phyloP scores from a whole-genome alignment of 1,284 basidiomycete genomes.

The Pseudozyma sp. region DNA sequence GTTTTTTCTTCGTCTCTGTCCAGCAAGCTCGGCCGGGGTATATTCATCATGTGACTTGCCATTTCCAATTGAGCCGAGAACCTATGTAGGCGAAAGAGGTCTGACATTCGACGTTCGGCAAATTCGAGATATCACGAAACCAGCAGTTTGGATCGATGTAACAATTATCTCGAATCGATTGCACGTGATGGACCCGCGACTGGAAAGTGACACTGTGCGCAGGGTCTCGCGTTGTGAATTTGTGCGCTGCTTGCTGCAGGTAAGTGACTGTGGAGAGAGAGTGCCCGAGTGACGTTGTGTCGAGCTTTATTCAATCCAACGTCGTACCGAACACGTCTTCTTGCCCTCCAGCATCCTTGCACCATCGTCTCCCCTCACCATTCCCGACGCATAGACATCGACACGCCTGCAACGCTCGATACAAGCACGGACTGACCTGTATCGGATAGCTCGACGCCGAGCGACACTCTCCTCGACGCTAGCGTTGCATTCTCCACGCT shows the following conservation, averaged over 20 bases:
- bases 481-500: background rate
- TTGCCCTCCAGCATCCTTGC: background rate
- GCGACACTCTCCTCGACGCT: background rate
- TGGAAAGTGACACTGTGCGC: background rate
- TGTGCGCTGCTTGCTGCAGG: background rate
- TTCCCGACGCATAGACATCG: background rate
- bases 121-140: too few species aligned
- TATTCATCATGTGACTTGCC: too few species aligned
- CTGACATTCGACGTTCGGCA: too few species aligned
- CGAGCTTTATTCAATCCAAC: background rate
- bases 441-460: background rate
- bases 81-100: too few species aligned
- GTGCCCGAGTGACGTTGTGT: background rate
- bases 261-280: constrained; percentile 6
- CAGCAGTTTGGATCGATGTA: too few species aligned
- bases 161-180: background rate
- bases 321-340: background rate
- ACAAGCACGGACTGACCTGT: background rate
- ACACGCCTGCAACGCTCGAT: background rate
- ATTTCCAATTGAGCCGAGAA: too few species aligned
- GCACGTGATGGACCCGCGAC: constrained; percentile 18
- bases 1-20: too few species aligned
- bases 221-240: constrained; percentile 14
- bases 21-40: too few species aligned
- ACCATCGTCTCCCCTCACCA: background rate